A percentile compares a stretch with the other conserved stretches of the same genome.
These are phyloP conservation scores for Lasiosphaeria hispida DNA, from an alignment of 495 filamentous ascomycete genomes.

Conservation along the genomic window DNA sequence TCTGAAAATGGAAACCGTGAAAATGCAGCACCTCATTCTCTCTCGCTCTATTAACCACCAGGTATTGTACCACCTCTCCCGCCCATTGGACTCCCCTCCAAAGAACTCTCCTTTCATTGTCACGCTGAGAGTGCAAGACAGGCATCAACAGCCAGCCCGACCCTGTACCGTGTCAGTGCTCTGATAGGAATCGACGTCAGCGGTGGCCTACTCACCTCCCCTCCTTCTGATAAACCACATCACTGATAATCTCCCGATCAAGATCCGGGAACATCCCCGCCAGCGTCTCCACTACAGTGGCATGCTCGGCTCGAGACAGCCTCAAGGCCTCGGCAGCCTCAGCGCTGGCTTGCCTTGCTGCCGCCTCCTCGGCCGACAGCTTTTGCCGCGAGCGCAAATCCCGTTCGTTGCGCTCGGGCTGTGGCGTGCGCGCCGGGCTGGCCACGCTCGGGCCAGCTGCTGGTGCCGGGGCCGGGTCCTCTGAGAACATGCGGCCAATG, in stretches of 20 bases:
- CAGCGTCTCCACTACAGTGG: slow-evolving; percentile 86
- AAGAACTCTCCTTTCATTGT: neutral
- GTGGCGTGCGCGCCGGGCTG: slow-evolving; percentile 57
- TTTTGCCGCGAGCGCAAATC: slow-evolving; percentile 41
- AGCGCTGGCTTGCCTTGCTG: slow-evolving; percentile 88
- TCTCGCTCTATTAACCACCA: neutral
- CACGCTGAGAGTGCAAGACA: slow-evolving; percentile 74
- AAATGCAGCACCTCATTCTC: neutral
- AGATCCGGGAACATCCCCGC: slow-evolving; percentile 91
- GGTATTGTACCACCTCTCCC: neutral
- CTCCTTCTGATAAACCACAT: slow-evolving; percentile 89
- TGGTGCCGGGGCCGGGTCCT: slow-evolving; percentile 53
- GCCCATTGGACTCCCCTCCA: too few relatives aligned
- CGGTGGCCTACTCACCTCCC: slow-evolving; percentile 63
- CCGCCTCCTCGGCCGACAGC: slow-evolving; percentile 78
- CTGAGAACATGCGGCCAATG: slow-evolving; percentile 96
- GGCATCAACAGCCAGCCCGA: slow-evolving; percentile 86
- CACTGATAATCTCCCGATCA: slow-evolving; percentile 86
- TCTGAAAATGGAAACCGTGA: neutral
- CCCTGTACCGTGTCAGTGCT: slow-evolving; percentile 50
- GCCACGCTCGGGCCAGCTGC: slow-evolving; percentile 36
- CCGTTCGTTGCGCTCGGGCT: slow-evolving; percentile 45
- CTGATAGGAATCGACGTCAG: neutral
- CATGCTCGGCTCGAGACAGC: slow-evolving; percentile 81
- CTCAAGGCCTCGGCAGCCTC: slow-evolving; percentile 86